These are phyloP conservation scores for Geotrichum aggregatum DNA, from an alignment of 1,139 yeast species.

Conservation along the genomic window DNA sequence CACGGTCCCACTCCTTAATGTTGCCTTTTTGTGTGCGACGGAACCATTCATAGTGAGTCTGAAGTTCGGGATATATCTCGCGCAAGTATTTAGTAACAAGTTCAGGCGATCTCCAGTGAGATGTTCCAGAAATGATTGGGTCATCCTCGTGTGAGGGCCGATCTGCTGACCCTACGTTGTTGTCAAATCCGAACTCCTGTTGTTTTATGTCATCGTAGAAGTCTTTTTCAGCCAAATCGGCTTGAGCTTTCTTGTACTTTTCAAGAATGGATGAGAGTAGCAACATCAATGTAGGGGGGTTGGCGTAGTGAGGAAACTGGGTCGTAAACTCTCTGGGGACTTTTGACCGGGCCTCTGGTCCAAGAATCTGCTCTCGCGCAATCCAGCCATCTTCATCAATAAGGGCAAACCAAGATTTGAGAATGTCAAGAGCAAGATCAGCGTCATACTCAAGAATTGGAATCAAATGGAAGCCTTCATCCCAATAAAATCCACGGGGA, in stretches of 20 bases:
- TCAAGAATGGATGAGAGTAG: slow-evolving; percentile 67
- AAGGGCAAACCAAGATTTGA: slow-evolving; percentile 81
- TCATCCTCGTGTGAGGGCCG: slow-evolving; percentile 1
- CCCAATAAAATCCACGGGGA: slow-evolving; percentile 98
- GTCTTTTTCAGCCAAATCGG: slow-evolving; percentile 10
- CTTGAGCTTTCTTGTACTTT: slow-evolving; percentile 37
- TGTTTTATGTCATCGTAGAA: slow-evolving; percentile 14
- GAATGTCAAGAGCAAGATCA: slow-evolving; percentile 73
- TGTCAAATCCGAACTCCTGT: slow-evolving; percentile 13
- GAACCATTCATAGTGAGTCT: slow-evolving; percentile 81
- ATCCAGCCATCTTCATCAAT: slow-evolving; percentile 95
- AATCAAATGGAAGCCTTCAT: slow-evolving; percentile 90
- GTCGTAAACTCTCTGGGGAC: slow-evolving; percentile 84
- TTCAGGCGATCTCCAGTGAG: slow-evolving; percentile 58
- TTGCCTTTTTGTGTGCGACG: slow-evolving; percentile 76
- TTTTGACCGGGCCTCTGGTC: slow-evolving; percentile 81
- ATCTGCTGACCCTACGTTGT: background rate
- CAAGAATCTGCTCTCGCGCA: slow-evolving; percentile 91
- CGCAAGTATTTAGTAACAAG: slow-evolving; percentile 58
- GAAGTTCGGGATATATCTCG: slow-evolving; percentile 68
- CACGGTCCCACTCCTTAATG: slow-evolving; percentile 66
- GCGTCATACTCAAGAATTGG: slow-evolving; percentile 81
- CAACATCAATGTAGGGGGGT: slow-evolving; percentile 90
- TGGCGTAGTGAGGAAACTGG: slow-evolving; percentile 88
- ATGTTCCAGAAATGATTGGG: slow-evolving; percentile 37